These are phyloP conservation scores for Ilyonectria sp. DNA, from an alignment of 2,329 filamentous ascomycete genomes.

Conservation along the genomic window DNA sequence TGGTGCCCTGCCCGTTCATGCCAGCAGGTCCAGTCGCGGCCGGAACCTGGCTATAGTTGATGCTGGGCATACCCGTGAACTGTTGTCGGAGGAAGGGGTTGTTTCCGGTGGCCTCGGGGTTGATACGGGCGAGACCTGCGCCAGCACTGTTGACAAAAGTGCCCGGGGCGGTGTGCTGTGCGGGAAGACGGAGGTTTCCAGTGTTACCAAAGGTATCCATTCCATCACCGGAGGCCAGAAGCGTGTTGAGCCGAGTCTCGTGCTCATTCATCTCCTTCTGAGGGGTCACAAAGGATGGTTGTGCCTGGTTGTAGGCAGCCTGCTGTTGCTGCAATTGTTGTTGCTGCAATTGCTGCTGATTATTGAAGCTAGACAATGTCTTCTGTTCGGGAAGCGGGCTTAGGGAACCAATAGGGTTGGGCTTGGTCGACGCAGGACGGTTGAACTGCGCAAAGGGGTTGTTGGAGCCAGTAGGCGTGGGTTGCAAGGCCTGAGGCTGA, in stretches of 20 bases:
- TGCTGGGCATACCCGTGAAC: conserved; percentile 82
- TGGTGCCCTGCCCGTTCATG: conserved; percentile 66
- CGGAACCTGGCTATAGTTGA: conserved; percentile 70
- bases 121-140: conserved; percentile 80
- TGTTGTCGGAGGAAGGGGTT: conserved; percentile 92
- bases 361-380: conserved; percentile 73
- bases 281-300: conserved; percentile 53
- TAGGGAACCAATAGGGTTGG: conserved; percentile 76
- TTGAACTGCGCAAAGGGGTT: conserved; percentile 92
- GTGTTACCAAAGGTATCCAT: conserved; percentile 98
- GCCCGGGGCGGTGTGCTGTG: conserved; percentile 95
- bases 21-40: conserved; percentile 71
- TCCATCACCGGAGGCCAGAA: conserved; percentile 89
- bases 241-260: conserved; percentile 84
- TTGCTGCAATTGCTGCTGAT: conserved; percentile 64
- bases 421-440: conserved; percentile 69
- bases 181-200: conserved; percentile 94
- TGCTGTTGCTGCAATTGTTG: conserved; percentile 53
- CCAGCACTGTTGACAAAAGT: conserved; percentile 98
- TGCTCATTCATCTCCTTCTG: conserved; percentile 74
- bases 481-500: conserved; percentile 75
- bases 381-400: conserved; percentile 87
- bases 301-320: conserved; percentile 48
- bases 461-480: conserved; percentile 94
- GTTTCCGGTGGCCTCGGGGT: conserved; percentile 80